Percentiles rank a stretch among this genome's conserved stretches.
phyloP scores from a whole-genome alignment of 106 monocot species.

The Acorus calamus region DNA sequence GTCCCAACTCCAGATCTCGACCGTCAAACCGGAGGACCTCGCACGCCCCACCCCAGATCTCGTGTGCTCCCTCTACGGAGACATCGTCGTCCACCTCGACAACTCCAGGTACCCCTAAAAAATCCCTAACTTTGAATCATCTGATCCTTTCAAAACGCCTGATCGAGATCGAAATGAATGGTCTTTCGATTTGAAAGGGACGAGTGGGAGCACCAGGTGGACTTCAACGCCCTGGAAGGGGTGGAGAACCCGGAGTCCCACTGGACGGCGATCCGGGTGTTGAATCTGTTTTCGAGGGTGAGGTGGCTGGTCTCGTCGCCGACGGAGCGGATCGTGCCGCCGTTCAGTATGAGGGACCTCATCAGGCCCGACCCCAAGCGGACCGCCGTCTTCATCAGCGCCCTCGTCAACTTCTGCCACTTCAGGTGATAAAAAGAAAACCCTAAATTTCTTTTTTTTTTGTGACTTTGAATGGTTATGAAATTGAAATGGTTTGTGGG shows the following conservation, averaged over 20 bases:
- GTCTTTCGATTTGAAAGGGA: constrained; percentile 13
- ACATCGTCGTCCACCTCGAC: constrained; percentile 34
- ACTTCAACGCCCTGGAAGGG: constrained; percentile 41
- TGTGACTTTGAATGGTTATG: neutral
- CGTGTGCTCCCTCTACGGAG: constrained; percentile 22
- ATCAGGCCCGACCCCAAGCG: constrained; percentile 35
- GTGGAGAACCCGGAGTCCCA: constrained; percentile 68
- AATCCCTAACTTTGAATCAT: neutral
- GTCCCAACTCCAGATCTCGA: constrained; percentile 12
- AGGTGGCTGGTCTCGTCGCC: constrained; percentile 28
- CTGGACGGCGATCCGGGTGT: constrained; percentile 14
- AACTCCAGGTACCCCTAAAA: constrained; percentile 17
- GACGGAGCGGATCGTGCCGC: constrained; percentile 14
- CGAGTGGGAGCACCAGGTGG: constrained; percentile 38
- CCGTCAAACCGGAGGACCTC: constrained; percentile 21
- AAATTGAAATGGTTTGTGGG: too few relatives aligned
- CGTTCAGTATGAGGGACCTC: constrained; percentile 28
- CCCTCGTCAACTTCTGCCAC: constrained; percentile 52
- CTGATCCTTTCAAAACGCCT: neutral
- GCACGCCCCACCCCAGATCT: constrained; percentile 25
- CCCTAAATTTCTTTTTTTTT: neutral
- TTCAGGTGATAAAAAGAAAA: constrained; percentile 28
- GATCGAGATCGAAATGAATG: neutral
- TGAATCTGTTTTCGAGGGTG: constrained; percentile 31
- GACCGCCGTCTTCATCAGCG: constrained; percentile 43